Conservation (phyloP, 345 rosid genomes). For the Salix udensis region DNA sequence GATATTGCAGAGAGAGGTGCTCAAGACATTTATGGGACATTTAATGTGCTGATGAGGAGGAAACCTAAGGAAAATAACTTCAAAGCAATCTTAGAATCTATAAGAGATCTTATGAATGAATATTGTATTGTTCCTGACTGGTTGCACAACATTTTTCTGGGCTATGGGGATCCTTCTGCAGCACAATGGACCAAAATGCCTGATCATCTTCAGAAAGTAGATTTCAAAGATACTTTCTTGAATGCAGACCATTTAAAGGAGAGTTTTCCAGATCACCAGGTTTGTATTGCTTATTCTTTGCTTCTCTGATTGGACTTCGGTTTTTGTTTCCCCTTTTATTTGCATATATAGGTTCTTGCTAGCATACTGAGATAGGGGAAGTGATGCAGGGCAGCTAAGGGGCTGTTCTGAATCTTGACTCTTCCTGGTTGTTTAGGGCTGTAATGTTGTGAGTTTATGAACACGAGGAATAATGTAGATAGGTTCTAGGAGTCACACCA, state of each 20-base stretch:
- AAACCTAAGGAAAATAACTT: conserved; percentile 99
- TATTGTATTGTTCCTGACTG: conserved; percentile 97
- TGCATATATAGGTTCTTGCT: neutral
- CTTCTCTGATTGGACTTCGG: neutral
- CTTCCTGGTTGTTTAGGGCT: too few relatives aligned
- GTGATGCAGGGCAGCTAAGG: too few relatives aligned
- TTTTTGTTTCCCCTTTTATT: neutral
- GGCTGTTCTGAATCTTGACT: too few relatives aligned
- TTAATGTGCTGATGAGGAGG: conserved; percentile 92
- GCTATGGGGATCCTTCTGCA: conserved; percentile 97
- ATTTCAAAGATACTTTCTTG: conserved; percentile 93
- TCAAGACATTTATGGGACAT: conserved; percentile 86
- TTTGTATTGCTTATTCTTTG: conserved; percentile 27
- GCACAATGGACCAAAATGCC: conserved; percentile 99
- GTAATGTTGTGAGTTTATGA: too few relatives aligned
- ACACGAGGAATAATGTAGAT: too few relatives aligned
- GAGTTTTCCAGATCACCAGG: conserved; percentile 77
- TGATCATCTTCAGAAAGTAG: conserved; percentile 74
- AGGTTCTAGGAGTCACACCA: too few relatives aligned
- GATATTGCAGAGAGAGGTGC: conserved; percentile 90
- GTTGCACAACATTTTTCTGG: conserved; percentile 92
- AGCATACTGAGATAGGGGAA: neutral
- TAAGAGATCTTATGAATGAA: conserved; percentile 99
- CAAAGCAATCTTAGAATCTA: conserved; percentile 96
- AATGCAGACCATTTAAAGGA: conserved; percentile 70